Evolutionary conservation across 352 stramenopile species (phyloP), one percentile per base, ranked within the genome.

Genomic region (Phytophthora tentaculata): DNA sequence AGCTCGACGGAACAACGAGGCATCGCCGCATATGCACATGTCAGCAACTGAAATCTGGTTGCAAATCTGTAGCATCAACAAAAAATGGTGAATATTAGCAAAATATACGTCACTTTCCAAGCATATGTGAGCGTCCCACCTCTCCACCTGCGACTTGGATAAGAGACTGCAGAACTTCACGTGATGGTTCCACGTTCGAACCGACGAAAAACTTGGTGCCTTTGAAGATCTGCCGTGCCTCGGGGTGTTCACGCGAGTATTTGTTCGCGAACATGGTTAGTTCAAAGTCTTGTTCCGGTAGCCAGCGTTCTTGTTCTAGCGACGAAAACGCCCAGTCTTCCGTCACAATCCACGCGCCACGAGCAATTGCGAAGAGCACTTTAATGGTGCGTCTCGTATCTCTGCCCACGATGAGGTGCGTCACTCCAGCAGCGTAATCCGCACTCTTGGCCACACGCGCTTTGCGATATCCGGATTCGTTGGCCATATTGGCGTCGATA

Each of bases 361-460:
- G 85, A 13, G 88, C 88, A 54, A 95, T 89, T 19, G 84, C 88
- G 51, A 95, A 95, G 3, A 95, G 64, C 35, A 94, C 83, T 76
- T 95, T 95, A 67, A 95, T 90, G 16, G 88, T 95, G 23, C 88
- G 83, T 74, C 81, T 89, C 20, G 80, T 73, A 19, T 89, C 79
- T 43, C 80, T 74, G 5, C 83, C 84, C 13, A 93, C 83, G 37
- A 95, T 82, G 26, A 95, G 73, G 45, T 95, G 88, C 14, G 88
- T 95, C 24, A 95, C 80, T 12, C 73, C 79, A 22, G 83, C 80
- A 5, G 83, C 71, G 49, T 92, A 91, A 20, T 93, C 88, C 3
- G 88, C 57, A 43, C 82, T 92, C 64, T 93, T 93, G 23, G 93
- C 83, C n/a, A 95, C 81, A 12, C 86, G 84, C 19, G 82, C 73